These are phyloP conservation scores for Prinsepia uniflora DNA, from an alignment of 306 rosid genomes.

Conservation along the genomic window DNA sequence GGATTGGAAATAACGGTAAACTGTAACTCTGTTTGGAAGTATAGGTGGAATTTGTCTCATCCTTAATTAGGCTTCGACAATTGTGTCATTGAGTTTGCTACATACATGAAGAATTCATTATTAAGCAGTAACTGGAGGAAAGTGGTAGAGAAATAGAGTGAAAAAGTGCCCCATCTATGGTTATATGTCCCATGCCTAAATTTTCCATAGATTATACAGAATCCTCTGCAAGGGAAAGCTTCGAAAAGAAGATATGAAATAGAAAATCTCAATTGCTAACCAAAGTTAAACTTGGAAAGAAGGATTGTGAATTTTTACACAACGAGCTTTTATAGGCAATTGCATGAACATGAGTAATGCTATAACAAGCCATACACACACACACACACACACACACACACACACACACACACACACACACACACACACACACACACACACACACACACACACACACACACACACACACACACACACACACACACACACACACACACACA, in stretches of 20 bases:
- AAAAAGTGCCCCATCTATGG: not conserved
- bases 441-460: too few relatives aligned
- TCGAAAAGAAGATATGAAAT: too few relatives aligned
- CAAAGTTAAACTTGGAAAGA: too few relatives aligned
- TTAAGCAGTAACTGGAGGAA: slow-evolving; percentile 18
- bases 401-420: too few relatives aligned
- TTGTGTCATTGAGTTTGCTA: slow-evolving; percentile 90
- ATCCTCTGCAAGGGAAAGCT: too few relatives aligned
- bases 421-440: too few relatives aligned
- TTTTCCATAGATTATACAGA: too few relatives aligned
- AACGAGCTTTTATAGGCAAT: not conserved
- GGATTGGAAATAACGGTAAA: slow-evolving; percentile 54
- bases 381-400: not conserved
- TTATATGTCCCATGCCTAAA: too few relatives aligned
- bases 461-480: not conserved
- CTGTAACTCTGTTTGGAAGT: slow-evolving; percentile 65
- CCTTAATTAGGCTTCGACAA: slow-evolving; percentile 91
- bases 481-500: not conserved
- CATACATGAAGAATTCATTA: slow-evolving; percentile 29
- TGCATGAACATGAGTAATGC: not conserved
- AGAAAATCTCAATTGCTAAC: too few relatives aligned
- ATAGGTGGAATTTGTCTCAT: slow-evolving; percentile 81
- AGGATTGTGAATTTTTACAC: not conserved
- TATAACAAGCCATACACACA: not conserved
- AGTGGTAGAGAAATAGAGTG: slow-evolving; percentile 11